Base-by-base conservation (phyloP, 2,329 filamentous ascomycete genomes). In the Hymenotorrendiella dingleyae region DNA sequence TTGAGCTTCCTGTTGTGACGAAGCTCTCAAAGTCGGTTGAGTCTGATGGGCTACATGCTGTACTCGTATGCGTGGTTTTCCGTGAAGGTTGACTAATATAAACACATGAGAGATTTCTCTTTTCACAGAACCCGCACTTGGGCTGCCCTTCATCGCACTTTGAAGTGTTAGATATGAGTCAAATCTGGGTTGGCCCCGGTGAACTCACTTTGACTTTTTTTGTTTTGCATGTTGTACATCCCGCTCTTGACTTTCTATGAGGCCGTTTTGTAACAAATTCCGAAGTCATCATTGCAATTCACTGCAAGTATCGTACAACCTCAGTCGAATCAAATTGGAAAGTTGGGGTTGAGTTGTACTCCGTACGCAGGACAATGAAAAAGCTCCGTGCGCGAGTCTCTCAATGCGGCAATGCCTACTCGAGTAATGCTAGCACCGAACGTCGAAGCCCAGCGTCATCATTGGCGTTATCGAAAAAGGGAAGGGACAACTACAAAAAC, bases 171-270 rank as follows among this genome's bases (percentile, higher is more conserved):
- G 33, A 17, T 19, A 42, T 11, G 35, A 30, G 8, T 12, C 5
- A 2, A 32, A 14, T 16, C 29, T 24, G 3, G 20, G 24, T 4
- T 26, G 33, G 7, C 2, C 11, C 14, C n/a, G 19, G 36, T 19
- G 12, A 6, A 36, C 23, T 14, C 50, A 58, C 58, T 48, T 61
- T 61, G 40, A 61, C 53, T 48, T 56, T 58, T 41, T 50, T 56
- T 10, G 49, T 33, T 40, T 61, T 61, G 34, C 57, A 59, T 5
- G 54, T 56, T 21, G 43, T 42, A 40, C 58, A 61, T 5, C 58
- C 58, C 10, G 42, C 54, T 41, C 57, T 56, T 6, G 55, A 58
- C 44, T 61, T 61, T 40, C 55, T 59, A 39, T 61, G 58, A 14
- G 56, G 51, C 39, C 57, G 42, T 42, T 59, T 60, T 5, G 56